Base-by-base conservation (phyloP, 352 stramenopile genomes). In the Pythium periplocum region DNA sequence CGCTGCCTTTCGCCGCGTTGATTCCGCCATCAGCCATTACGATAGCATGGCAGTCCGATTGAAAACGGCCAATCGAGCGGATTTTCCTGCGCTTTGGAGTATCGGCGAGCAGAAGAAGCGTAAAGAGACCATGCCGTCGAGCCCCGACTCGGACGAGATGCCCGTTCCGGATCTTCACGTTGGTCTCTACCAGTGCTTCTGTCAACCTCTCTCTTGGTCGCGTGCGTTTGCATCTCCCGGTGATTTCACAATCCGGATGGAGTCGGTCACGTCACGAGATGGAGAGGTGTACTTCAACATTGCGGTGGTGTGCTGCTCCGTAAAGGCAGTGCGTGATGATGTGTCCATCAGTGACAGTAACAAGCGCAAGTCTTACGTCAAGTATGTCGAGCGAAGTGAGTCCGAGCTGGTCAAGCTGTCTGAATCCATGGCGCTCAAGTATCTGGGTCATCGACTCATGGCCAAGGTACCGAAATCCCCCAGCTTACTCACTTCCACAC, bases 241-340 rank as follows among this genome's bases (percentile, higher is more conserved):
- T 1, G 83, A 93, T 48, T 93, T 90, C 48, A 93, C 83, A 2
- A 70, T 90, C 51, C 85, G 84, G 42, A 80, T 87, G 57, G 61
- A 71, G 2, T 69, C 67, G 1, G 77, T 78, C 3, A 66, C 51
- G 26, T 57, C 71, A 6, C 61, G 69, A 12, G 59, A 71, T 37
- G 71, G 75, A 2, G 66, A 83, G 32, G 49, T 79, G 31, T 65
- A 65, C 36, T 74, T 86, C 44, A 56, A 67, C 39, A 68, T 88
- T 37, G 75, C 78, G 34, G 67, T 86, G 30, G 78, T 88, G 47
- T 86, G 75, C 43, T 74, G 68, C 57, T 84, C 66, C 17, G 73
- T 78, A 33, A 66, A 64, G 45, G 71, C 72, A 4, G 59, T 91
- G 51, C 71, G 70, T 35, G 78, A 88, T 54, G 64, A 62, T 10